These are phyloP conservation scores for Sphaerulina vaccinii DNA, from an alignment of 2,329 filamentous ascomycete genomes.

Conservation along the genomic window DNA sequence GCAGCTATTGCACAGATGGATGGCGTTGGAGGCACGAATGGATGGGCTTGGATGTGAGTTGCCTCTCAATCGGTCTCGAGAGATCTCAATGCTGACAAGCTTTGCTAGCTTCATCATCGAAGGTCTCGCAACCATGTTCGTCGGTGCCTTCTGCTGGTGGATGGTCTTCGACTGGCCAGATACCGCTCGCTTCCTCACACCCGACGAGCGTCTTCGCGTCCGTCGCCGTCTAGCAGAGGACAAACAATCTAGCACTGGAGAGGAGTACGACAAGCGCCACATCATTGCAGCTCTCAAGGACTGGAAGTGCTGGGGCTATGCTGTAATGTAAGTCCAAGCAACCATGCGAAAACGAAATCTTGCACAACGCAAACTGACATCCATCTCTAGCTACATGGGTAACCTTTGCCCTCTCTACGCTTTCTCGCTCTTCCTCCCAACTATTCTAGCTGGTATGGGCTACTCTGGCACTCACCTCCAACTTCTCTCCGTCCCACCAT, in stretches of 20 bases:
- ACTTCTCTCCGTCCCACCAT: conserved; percentile 72
- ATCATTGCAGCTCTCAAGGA: conserved; percentile 56
- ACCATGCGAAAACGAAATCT: conserved; percentile 37
- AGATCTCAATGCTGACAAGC: background rate
- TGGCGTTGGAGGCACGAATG: no score
- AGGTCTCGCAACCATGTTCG: conserved; percentile 64
- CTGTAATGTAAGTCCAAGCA: background rate
- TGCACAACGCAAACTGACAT: no score
- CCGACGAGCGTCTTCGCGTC: conserved; percentile 37
- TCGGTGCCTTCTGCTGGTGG: conserved; percentile 45
- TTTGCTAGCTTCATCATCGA: conserved; percentile 49
- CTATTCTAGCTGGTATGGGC: conserved; percentile 40
- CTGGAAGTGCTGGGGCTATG: conserved; percentile 75
- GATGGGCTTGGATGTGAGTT: no score
- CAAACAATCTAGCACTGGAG: conserved; percentile 28
- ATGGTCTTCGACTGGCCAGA: conserved; percentile 57
- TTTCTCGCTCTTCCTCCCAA: conserved; percentile 37
- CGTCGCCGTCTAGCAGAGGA: conserved; percentile 30
- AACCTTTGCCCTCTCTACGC: conserved; percentile 32
- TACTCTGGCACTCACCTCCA: conserved; percentile 64
- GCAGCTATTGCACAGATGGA: conserved; percentile 70
- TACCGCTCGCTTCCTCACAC: conserved; percentile 57
- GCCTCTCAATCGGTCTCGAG: conserved; percentile 39
- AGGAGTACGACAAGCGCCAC: conserved; percentile 31
- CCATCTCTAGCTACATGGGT: conserved; percentile 76